Evolutionary conservation across 1,284 basidiomycete genomes (phyloP).

Genomic region (Entoloma clypeatum): DNA sequence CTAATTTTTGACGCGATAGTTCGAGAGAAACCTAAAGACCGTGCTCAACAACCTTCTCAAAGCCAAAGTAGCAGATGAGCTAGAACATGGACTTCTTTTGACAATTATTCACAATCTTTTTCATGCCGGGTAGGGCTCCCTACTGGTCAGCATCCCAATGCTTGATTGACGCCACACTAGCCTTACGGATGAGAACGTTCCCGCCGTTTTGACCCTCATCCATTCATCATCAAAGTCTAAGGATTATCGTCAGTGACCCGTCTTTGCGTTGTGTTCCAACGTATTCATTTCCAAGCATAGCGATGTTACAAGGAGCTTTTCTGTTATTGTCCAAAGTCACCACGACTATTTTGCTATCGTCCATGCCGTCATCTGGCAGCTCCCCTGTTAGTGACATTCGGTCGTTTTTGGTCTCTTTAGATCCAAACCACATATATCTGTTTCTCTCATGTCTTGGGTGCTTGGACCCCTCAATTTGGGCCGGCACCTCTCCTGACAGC

Average conservation of each 20-base stretch:
- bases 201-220: conserved; percentile 41
- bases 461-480: conserved; percentile 59
- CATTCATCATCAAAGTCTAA: conserved; percentile 27
- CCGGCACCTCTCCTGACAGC: conserved; percentile 49
- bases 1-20: no score
- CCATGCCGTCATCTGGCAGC: conserved; percentile 22
- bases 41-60: conserved; percentile 13
- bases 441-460: conserved; percentile 61
- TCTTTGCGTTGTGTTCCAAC: conserved; percentile 9
- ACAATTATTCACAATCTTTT: conserved; percentile 16
- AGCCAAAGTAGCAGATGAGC: neutral
- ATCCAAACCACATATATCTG: conserved; percentile 58
- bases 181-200: conserved; percentile 28
- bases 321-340: conserved; percentile 37
- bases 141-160: no score
- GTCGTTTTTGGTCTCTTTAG: conserved; percentile 49
- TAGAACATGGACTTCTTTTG: conserved; percentile 13
- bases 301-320: conserved; percentile 48
- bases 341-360: conserved; percentile 26
- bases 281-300: conserved; percentile 23
- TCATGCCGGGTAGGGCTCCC: conserved; percentile 17
- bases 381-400: conserved; percentile 49
- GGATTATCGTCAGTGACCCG: conserved; percentile 33
- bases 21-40: no score
- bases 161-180: conserved; percentile 16